Conservation (phyloP, 768 basidiomycete genomes). For the Tulasnella sp. region DNA sequence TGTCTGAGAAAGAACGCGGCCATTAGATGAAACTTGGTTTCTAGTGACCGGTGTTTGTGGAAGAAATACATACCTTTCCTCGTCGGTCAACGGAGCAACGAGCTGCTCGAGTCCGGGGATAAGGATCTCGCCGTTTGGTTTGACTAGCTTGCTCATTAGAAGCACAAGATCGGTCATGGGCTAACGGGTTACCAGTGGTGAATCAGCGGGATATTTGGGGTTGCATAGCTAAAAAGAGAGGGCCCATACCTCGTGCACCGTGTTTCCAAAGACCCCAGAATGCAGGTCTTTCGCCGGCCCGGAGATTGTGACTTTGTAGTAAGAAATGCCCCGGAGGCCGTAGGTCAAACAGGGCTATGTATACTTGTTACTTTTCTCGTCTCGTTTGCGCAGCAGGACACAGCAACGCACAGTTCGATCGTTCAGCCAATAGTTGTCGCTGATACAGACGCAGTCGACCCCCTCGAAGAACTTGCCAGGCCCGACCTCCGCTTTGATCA, state of each 20-base stretch:
- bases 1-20: constrained; percentile 35
- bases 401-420: constrained; percentile 44
- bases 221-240: not conserved
- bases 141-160: constrained; percentile 80
- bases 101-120: constrained; percentile 84
- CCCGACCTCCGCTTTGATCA: constrained; percentile 66
- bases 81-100: constrained; percentile 61
- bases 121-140: constrained; percentile 68
- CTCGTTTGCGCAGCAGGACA: not conserved
- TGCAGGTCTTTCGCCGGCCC: constrained; percentile 87
- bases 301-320: constrained; percentile 72
- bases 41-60: not conserved
- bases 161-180: constrained; percentile 90
- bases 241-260: constrained; percentile 51
- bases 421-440: constrained; percentile 93
- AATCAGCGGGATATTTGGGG: not conserved
- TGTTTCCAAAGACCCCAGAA: constrained; percentile 77
- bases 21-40: not conserved
- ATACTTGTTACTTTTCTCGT: not conserved
- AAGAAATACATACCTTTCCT: constrained; percentile 48
- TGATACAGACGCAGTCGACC: constrained; percentile 90
- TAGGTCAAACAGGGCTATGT: constrained; percentile 62
- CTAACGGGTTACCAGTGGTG: constrained; percentile 30
- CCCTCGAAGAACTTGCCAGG: constrained; percentile 73
- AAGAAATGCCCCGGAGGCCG: constrained; percentile 79